Conservation (phyloP, 2,329 filamentous ascomycete species). For the Aureobasidium sp. region DNA sequence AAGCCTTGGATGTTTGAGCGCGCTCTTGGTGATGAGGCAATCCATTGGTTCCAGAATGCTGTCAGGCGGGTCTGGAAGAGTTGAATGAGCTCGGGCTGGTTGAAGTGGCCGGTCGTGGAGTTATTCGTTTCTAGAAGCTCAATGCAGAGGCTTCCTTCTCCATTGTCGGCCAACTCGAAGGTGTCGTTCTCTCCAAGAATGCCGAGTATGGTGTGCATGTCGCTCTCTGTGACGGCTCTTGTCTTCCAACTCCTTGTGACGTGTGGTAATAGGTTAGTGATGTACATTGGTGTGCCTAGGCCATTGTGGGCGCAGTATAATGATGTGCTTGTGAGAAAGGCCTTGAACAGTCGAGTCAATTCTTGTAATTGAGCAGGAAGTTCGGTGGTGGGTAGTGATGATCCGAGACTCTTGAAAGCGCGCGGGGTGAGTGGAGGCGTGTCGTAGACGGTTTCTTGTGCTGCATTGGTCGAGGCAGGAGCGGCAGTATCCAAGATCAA, state of each 20-base stretch:
- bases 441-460: slow-evolving; percentile 20
- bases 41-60: slow-evolving; percentile 39
- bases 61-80: slow-evolving; percentile 45
- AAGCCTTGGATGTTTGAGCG: slow-evolving; percentile 43
- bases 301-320: slow-evolving; percentile 46
- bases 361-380: slow-evolving; percentile 38
- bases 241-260: slow-evolving; percentile 40
- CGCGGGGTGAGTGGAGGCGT: slow-evolving; percentile 29
- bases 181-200: slow-evolving; percentile 25
- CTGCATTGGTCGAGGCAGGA: slow-evolving; percentile 10
- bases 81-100: slow-evolving; percentile 43
- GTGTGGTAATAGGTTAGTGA: slow-evolving; percentile 33
- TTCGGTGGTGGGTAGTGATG: slow-evolving; percentile 8
- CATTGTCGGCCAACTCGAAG: slow-evolving; percentile 38
- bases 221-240: slow-evolving; percentile 38
- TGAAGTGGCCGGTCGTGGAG: slow-evolving; percentile 27
- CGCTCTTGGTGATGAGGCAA: slow-evolving; percentile 26
- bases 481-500: slow-evolving; percentile 22
- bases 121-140: slow-evolving; percentile 30
- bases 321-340: slow-evolving; percentile 44
- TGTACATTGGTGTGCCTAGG: slow-evolving; percentile 37
- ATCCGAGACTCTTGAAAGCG: slow-evolving; percentile 10
- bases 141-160: slow-evolving; percentile 36
- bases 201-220: slow-evolving; percentile 41
- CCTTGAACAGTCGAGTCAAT: slow-evolving; percentile 38